Conservation (phyloP, 2,329 filamentous ascomycete species). For the Phyllosticta citrichinensis region DNA sequence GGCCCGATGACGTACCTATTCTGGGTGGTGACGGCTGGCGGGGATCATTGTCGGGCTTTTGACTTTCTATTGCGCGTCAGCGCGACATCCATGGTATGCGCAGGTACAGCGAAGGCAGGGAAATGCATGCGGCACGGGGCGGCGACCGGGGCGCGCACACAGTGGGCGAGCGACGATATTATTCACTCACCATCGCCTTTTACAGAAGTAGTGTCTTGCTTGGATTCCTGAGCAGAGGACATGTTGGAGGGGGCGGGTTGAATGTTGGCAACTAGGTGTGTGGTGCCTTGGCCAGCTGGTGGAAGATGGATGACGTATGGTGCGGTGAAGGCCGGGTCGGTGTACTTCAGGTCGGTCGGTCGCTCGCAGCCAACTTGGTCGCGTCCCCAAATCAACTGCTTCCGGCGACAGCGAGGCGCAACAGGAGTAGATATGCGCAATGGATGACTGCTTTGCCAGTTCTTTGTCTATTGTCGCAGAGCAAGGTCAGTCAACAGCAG, state of each 20-base stretch:
- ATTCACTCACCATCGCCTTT: slow-evolving; percentile 26
- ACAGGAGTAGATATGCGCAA: not conserved
- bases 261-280: slow-evolving; percentile 15
- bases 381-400: slow-evolving; percentile 14
- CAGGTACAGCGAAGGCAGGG: not conserved
- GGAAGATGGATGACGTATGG: slow-evolving; percentile 28
- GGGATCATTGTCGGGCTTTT: slow-evolving; percentile 6
- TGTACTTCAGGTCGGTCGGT: slow-evolving; percentile 2
- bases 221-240: slow-evolving; percentile 29
- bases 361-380: slow-evolving; percentile 17
- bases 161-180: not conserved
- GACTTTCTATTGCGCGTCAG: slow-evolving; percentile 1
- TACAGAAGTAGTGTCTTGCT: slow-evolving; percentile 23
- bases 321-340: slow-evolving; percentile 9
- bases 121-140: not conserved
- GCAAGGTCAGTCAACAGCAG: slow-evolving; percentile 1
- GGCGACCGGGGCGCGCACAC: not conserved
- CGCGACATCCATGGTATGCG: not conserved
- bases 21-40: slow-evolving; percentile 9
- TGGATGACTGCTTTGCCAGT: not conserved
- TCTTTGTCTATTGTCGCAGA: slow-evolving; percentile 11
- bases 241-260: slow-evolving; percentile 24
- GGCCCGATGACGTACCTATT: slow-evolving; percentile 11
- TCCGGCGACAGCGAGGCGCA: slow-evolving; percentile 7
- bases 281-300: slow-evolving; percentile 21